Evolutionary conservation across 345 rosid species (phyloP).

Genomic region (Camelina laxa): DNA sequence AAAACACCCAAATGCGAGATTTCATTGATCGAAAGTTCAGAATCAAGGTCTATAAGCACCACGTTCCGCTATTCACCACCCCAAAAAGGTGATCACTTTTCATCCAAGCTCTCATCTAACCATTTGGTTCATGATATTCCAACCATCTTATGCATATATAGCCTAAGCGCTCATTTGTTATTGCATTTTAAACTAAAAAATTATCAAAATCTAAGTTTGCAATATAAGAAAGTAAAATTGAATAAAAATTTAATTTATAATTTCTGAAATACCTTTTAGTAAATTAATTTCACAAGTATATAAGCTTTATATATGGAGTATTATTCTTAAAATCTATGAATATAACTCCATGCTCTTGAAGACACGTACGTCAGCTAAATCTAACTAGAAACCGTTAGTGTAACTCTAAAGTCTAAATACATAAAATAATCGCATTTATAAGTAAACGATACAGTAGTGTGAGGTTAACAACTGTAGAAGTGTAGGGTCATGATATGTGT

Average conservation of each 20-base stretch:
- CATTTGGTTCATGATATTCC: neutral
- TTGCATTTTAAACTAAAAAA: neutral
- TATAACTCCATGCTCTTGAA: neutral
- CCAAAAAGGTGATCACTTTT: neutral
- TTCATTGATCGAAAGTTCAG: neutral
- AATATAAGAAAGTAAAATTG: neutral
- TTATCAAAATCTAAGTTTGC: neutral
- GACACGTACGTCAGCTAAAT: constrained; percentile 9
- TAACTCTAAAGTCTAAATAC: constrained; percentile 26
- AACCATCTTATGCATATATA: neutral
- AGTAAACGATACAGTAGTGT: constrained; percentile 25
- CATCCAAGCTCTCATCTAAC: neutral
- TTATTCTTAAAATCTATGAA: neutral
- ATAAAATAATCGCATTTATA: constrained; percentile 14
- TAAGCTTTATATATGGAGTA: neutral
- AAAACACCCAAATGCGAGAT: neutral
- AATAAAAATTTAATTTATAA: neutral
- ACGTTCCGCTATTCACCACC: constrained; percentile 8
- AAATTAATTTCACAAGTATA: neutral
- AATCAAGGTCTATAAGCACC: constrained; percentile 1
- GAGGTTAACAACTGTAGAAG: constrained; percentile 35
- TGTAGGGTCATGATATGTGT: constrained; percentile 34
- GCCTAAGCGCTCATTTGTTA: neutral
- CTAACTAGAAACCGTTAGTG: constrained; percentile 16
- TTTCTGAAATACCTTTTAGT: neutral